Percentiles rank a stretch among this genome's conserved stretches.
Evolutionary conservation across 768 basidiomycete species (phyloP).

Genomic region (Rhodosporidiobolus odoratus): DNA sequence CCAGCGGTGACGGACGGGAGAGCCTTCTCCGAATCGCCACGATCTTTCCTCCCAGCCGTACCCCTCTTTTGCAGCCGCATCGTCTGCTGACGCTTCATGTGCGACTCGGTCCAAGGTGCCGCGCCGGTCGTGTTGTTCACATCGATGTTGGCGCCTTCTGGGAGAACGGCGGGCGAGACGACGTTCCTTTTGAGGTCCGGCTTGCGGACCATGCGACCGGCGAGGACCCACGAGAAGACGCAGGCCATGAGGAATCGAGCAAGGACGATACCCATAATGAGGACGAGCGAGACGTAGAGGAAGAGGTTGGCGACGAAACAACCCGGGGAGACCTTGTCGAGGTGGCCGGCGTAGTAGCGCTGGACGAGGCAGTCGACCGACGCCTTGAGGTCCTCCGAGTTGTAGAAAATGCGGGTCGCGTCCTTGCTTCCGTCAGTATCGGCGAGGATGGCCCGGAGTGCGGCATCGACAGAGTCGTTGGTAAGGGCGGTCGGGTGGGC

Average conservation of each 20-base stretch:
- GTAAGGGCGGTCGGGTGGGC: constrained; percentile 64
- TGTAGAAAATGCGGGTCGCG: constrained; percentile 79
- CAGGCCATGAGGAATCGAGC: constrained; percentile 94
- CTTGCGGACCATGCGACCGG: constrained; percentile 69
- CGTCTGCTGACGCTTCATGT: constrained; percentile 46
- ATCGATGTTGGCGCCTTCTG: constrained; percentile 90
- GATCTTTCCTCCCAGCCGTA: not conserved
- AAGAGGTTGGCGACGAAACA: constrained; percentile 86
- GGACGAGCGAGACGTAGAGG: constrained; percentile 80
- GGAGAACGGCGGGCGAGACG: constrained; percentile 92
- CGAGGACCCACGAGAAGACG: constrained; percentile 94
- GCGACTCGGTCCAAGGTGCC: constrained; percentile 79
- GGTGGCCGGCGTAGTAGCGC: constrained; percentile 87
- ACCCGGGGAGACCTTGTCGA: constrained; percentile 88
- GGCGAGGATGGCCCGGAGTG: constrained; percentile 67
- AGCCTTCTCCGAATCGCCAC: constrained; percentile 15
- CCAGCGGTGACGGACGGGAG: constrained; percentile 1
- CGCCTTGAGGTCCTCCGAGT: constrained; percentile 58
- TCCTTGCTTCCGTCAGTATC: constrained; percentile 68
- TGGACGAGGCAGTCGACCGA: constrained; percentile 74
- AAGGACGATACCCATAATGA: constrained; percentile 84
- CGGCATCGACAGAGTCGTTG: constrained; percentile 71
- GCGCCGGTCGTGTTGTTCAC: constrained; percentile 84
- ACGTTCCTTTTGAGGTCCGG: constrained; percentile 75
- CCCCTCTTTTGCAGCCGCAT: constrained; percentile 35